phyloP scores from a whole-genome alignment of 768 basidiomycete species.

The Boletus rubroflammeus region DNA sequence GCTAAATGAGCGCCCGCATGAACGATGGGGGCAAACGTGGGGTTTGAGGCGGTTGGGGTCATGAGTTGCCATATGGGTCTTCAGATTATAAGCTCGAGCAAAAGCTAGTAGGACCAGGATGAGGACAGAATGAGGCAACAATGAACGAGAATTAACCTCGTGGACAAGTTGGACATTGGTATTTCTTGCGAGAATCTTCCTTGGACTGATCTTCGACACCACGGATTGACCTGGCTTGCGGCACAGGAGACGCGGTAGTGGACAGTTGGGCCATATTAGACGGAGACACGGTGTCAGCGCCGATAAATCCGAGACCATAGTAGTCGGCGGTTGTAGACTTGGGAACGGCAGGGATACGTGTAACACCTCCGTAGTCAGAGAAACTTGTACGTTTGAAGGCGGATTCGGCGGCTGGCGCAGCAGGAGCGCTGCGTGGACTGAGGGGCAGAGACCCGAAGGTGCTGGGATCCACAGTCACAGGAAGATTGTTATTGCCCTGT shows the following conservation, averaged over 20 bases:
- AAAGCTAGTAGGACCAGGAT: conserved; percentile 52
- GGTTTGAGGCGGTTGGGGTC: conserved; percentile 90
- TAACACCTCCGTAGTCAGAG: conserved; percentile 63
- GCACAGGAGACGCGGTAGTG: conserved; percentile 39
- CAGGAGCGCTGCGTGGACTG: conserved; percentile 51
- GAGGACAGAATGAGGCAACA: background rate
- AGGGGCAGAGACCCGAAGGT: conserved; percentile 57
- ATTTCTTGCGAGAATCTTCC: conserved; percentile 72
- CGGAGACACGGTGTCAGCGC: conserved; percentile 49
- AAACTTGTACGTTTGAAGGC: conserved; percentile 47
- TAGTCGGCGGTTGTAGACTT: conserved; percentile 50
- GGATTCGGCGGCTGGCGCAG: conserved; percentile 30
- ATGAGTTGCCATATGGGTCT: conserved; percentile 94
- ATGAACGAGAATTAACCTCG: conserved; percentile 45
- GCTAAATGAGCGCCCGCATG: conserved; percentile 88
- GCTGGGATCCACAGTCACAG: conserved; percentile 48
- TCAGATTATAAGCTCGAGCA: conserved; percentile 90
- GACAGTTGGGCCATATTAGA: conserved; percentile 52
- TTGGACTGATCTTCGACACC: conserved; percentile 43
- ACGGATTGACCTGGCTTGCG: conserved; percentile 36
- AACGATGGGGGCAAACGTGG: conserved; percentile 79
- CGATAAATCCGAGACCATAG: conserved; percentile 34
- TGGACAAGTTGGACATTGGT: conserved; percentile 71
- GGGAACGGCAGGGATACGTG: conserved; percentile 45
- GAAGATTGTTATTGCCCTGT: conserved; percentile 37